Base-by-base conservation (phyloP, 441 rosid genomes). In the Populus trichocarpa region DNA sequence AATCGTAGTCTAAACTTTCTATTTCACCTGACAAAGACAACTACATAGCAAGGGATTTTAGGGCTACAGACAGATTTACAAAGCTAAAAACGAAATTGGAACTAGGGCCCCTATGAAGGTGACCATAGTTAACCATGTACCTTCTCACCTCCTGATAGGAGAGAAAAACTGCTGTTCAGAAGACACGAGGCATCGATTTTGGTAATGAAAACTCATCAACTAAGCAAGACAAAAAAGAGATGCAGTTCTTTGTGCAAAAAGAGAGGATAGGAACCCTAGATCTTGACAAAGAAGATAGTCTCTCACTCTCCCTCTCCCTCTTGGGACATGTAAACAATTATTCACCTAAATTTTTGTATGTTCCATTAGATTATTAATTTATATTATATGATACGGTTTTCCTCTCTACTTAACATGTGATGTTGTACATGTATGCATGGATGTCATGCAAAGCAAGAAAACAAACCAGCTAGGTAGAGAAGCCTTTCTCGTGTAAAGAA, bases 211-310 rank as follows among this genome's bases (percentile, higher is more conserved):
- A 75, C 36, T 42, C 26, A 67, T 33, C 35, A 36, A 78, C 23
- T 12, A 67, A 79, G 75, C 67, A 63, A 28, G 42, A 80, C 73
- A 74, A 84, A 77, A 71, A 71, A 71, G 46, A 79, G 76, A 77
- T 69, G 80, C 78, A 69, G 79, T 80, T 81, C 77, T 77, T 53
- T 82, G 84, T 72, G 81, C 69, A 74, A 84, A 85, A 81, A 64
- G 71, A 59, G 78, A 74, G 72, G 83, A 67, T 84, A 80, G 82
- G 89, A 92, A 89, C 94, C 96, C 97, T 92, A 92, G 93, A 90
- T 87, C 93, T 90, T 85, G 85, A 84, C 86, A 84, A 69, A 81
- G 87, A 86, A 77, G 85, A 82, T 77, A 70, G 77, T 80, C 73
- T 73, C 80, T 82, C 69, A 75, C 78, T 80, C 87, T 83, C 70